Evolutionary conservation across 2,329 filamentous ascomycete genomes (phyloP), one percentile per base, ranked within the genome.

Genomic region (Rutstroemia sp.): DNA sequence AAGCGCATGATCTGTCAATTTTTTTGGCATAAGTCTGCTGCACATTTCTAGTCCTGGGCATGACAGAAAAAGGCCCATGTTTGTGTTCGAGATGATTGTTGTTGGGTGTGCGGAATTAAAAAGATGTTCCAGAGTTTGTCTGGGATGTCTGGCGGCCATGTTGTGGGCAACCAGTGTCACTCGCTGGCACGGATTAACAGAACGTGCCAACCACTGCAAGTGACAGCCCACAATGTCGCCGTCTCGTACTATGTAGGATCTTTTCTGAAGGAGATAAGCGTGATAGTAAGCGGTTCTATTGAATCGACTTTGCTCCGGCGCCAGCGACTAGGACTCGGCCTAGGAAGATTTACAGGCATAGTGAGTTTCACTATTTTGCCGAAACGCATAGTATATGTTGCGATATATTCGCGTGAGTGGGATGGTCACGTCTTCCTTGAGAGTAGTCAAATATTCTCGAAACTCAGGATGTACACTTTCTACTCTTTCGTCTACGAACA

Each of bases 221-320:
- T 50, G 54, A 25, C 16, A 38, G 25, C 19, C 39, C n/a, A 7
- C 7, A 19, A 18, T 18, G 12, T 14, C 16, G 39, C n/a, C n/a
- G 18, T 16, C 9, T 18, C 46, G 19, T 44, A 23, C 12, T 53
- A 49, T 48, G 58, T 58, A 62, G 60, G 53, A 59, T 61, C 71
- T 72, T 77, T 77, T 78, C 76, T 78, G 76, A 79, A 79, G 75
- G 76, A 75, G 77, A 79, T 67, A 80, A 78, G 75, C 76, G 77
- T 74, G 77, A 79, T 79, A 79, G 75, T 78, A 77, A 77, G 75
- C 62, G 64, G 66, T 58, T 69, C 73, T 42, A 49, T 50, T 49
- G 55, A 57, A 55, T 56, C 60, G 66, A 77, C 75, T 77, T 77
- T 78, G 77, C 77, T 76, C 77, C 74, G 76, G 73, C 79, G 77